Evolutionary conservation across 257 asterid genomes (phyloP), one percentile per base, ranked within the genome.

Genomic region (Orobanche coerulescens): DNA sequence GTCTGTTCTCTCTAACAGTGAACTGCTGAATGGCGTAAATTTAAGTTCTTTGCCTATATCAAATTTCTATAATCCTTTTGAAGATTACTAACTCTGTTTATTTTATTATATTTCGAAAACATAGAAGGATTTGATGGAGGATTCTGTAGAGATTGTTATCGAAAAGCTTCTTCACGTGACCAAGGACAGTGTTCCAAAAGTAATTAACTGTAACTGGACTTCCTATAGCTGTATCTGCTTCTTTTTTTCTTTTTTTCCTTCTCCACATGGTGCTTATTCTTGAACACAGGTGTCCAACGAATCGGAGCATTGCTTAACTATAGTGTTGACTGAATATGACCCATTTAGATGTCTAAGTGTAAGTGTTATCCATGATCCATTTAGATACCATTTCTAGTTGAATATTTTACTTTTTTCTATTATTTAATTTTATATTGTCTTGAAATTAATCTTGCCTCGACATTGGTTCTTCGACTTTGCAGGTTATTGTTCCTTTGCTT

Each of bases 401-500:
- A 13, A 6, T 34, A 1, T n/a, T 52, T 58, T 3, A 6, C 9
- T 4, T 26, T 4, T 26, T 26, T 65, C 19, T 3, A 11, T 28
- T n/a, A n/a, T n/a, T n/a, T n/a, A n/a, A n/a, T 19, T 40, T 63
- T 51, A 12, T 16, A 7, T 19, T 26, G 12, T 36, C 42, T 65
- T 59, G 24, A 52, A 6, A 53, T 34, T 50, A 62, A 19, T 60
- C 31, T 30, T 58, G 42, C 52, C 62, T 48, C 40, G 19, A 73
- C 62, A 59, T 67, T 31, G 19, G 61, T 51, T 49, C 47, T 51
- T 64, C 60, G 60, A 58, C 10, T 3, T 62, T 73, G 76, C 84
- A 93, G 97, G 95, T 93, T 71, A 81, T 93, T 73, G 95, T 87
- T 73, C 99, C 99, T 24, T 79, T 90, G 75, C 85, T 93, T 50